A percentile compares a stretch with the other conserved stretches of the same genome.
These are phyloP conservation scores for Phanerodontia chrysosporium DNA, from an alignment of 768 basidiomycete genomes.

Conservation along the genomic window DNA sequence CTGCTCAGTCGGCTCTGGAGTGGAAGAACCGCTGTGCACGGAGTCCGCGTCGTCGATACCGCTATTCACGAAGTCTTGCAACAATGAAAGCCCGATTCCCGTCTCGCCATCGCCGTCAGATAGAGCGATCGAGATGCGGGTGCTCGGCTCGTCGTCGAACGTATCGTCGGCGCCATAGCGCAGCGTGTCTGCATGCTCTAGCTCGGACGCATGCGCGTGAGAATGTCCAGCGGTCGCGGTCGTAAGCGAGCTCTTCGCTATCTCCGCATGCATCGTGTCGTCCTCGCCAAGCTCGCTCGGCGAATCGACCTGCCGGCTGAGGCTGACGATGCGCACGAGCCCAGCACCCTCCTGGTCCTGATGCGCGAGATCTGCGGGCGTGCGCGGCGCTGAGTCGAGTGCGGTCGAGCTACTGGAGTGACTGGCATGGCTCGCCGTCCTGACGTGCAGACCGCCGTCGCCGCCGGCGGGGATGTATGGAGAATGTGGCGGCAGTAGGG, in stretches of 20 bases:
- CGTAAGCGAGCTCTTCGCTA: background rate
- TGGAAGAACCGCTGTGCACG: slow-evolving; percentile 10
- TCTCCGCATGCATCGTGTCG: background rate
- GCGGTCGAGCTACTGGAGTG: slow-evolving; percentile 27
- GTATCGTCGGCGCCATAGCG: slow-evolving; percentile 7
- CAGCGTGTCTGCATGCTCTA: background rate
- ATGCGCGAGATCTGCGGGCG: slow-evolving; percentile 15
- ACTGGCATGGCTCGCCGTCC: slow-evolving; percentile 23
- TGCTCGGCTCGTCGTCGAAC: slow-evolving; percentile 18
- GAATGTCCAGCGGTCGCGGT: background rate
- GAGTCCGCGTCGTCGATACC: slow-evolving; percentile 25
- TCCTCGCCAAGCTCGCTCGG: slow-evolving; percentile 7
- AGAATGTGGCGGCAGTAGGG: background rate
- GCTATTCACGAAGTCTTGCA: slow-evolving; percentile 46
- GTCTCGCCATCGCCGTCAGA: slow-evolving; percentile 64
- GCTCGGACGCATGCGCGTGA: background rate
- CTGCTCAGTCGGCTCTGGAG: slow-evolving; percentile 2
- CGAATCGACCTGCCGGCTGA: slow-evolving; percentile 10
- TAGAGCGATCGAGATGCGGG: slow-evolving; percentile 33
- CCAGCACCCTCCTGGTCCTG: background rate
- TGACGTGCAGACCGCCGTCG: slow-evolving; percentile 4
- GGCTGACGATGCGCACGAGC: slow-evolving; percentile 7
- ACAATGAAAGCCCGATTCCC: slow-evolving; percentile 66
- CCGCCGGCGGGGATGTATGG: background rate
- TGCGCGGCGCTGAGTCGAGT: slow-evolving; percentile 23